Evolutionary conservation across 148 eudicot genomes (phyloP).

Genomic region (Rhododendron griersonianum): DNA sequence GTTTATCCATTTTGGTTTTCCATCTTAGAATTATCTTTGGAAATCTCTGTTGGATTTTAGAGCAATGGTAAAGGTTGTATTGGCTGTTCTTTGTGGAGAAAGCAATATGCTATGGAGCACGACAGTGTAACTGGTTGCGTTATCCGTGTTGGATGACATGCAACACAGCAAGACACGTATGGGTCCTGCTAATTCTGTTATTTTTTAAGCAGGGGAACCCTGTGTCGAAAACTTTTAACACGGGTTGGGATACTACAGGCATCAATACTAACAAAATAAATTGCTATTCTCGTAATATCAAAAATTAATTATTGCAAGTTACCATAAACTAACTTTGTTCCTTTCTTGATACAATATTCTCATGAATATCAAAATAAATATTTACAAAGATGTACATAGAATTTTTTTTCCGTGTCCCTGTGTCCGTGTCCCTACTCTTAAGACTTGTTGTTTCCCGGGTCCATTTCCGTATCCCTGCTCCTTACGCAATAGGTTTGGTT

Average conservation of each 20-base stretch:
- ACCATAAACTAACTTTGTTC: background rate
- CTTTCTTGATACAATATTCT: background rate
- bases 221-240: background rate
- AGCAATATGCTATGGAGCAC: background rate
- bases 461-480: background rate
- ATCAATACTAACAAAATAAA: background rate
- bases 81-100: conserved; percentile 2
- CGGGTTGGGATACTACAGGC: background rate
- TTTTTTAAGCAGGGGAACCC: background rate
- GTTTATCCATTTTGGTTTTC: background rate
- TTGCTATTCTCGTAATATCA: background rate
- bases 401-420: background rate
- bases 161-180: background rate
- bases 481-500: background rate
- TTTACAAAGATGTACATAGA: background rate
- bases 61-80: background rate
- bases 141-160: background rate
- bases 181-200: background rate
- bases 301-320: background rate
- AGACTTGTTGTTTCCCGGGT: background rate
- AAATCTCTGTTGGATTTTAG: background rate
- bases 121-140: background rate
- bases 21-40: background rate
- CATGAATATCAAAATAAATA: background rate
- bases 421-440: background rate